Conservation (phyloP, 2,329 filamentous ascomycete genomes). For the Hortaea werneckii region DNA sequence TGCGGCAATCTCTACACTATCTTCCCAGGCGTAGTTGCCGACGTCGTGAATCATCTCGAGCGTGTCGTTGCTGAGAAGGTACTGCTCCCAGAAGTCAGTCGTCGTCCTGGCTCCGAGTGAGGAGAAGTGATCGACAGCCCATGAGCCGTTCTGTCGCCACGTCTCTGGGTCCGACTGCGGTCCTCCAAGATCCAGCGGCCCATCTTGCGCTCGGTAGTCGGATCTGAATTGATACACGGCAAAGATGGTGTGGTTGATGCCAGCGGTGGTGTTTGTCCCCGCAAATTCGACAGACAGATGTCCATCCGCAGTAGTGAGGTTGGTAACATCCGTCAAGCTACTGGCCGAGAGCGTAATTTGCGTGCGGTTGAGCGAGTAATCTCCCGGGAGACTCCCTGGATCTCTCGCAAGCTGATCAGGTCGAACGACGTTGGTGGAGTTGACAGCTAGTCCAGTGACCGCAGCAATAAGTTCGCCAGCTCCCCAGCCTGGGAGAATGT, state of each 20-base stretch:
- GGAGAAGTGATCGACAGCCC: conserved; percentile 27
- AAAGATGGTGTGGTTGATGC: conserved; percentile 18
- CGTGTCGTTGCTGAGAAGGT: conserved; percentile 18
- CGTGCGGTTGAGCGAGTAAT: conserved; percentile 10
- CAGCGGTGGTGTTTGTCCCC: conserved; percentile 6
- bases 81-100: conserved; percentile 26
- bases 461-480: conserved; percentile 17
- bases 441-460: conserved; percentile 10
- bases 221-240: conserved; percentile 23
- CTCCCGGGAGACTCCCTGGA: neutral
- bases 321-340: conserved; percentile 21
- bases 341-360: conserved; percentile 13
- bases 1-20: conserved; percentile 23
- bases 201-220: conserved; percentile 22
- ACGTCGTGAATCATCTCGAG: conserved; percentile 16
- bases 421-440: neutral
- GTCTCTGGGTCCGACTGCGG: conserved; percentile 13
- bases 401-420: conserved; percentile 2
- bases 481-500: neutral
- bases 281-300: conserved; percentile 16
- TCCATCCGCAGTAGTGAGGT: conserved; percentile 14
- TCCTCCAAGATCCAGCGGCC: conserved; percentile 15
- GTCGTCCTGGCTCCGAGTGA: conserved; percentile 16
- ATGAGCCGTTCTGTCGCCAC: conserved; percentile 25
- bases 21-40: conserved; percentile 28